Evolutionary conservation across 1,284 basidiomycete genomes (phyloP), one percentile per base, ranked within the genome.

Genomic region (Singerocomus inundabilis): DNA sequence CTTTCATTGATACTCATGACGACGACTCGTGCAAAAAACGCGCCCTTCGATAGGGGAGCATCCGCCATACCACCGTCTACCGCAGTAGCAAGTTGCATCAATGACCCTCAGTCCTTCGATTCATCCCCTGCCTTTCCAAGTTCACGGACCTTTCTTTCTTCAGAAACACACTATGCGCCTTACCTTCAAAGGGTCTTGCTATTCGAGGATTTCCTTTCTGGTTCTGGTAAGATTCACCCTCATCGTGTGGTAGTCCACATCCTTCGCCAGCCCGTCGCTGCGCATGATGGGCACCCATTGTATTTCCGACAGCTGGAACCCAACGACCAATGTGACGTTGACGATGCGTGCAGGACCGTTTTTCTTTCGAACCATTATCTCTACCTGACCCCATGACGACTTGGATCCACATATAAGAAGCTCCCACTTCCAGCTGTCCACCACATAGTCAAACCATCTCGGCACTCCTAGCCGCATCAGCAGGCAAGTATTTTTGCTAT

Each of bases 1-100:
- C 28, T 38, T 44, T 50, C 41, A 49, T 54, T 57, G 59, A 49
- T 59, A 40, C 30, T 51, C 55, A 21, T 21, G 21, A 38, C 31
- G 21, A 44, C 28, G 18, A 56, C 50, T 60, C 60, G 45, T 51
- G 60, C 48, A 61, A 41, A 59, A 53, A 63, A 67, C 40, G 60
- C 49, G 44, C 34, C n/a, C 16, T 33, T 39, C 39, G 38, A 48
- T 37, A 32, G 37, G 18, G 13, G 21, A 21, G 21, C 21, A 21
- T 21, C 21, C 21, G 21, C 21, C 21, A 21, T 21, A 16, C 40
- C 31, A 29, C 43, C 26, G 30, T 53, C 41, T 35, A 10, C 16
- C 33, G 29, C 50, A 52, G 31, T 51, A 21, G 21, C 34, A 39
- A 34, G 36, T 32, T 24, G n/a, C 38, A 39, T 42, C 40, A 46